Evolutionary conservation across 2,329 filamentous ascomycete genomes (phyloP), one percentile per base, ranked within the genome.

Genomic region (Mycosphaerella arachidis): DNA sequence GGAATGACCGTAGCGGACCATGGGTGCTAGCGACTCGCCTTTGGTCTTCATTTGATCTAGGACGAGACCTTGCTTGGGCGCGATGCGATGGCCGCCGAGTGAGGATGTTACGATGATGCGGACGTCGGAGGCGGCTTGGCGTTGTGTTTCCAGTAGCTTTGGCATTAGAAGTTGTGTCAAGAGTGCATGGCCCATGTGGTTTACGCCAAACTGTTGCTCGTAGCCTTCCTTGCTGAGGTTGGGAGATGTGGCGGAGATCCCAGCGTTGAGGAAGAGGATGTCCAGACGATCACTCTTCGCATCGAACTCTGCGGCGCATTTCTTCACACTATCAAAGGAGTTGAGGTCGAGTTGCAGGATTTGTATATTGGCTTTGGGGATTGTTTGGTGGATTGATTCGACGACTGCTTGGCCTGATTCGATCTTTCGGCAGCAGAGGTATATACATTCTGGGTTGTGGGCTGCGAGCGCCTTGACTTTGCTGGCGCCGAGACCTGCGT

Each of bases 281-380:
- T 79, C 76, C 1, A 79, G 63, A 0, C 76, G 69, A 52, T 71
- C 55, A 20, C 73, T 72, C 27, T 68, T 64, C 6, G 55, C 59
- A 71, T 18, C 52, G 45, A 66, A 57, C 4, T 48, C 40, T 12
- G 69, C 67, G 1, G 78, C 80, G 1, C 78, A 81, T 2, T 71
- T 63, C 5, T 73, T 75, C 3, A 52, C 48, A 24, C 79, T 81
- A n/a, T 73, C 66, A 45, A 84, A 77, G 0, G 81, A 83, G 0
- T 77, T 67, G 13, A 85, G 73, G 64, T 85, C 81, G 29, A 82
- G 76, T 10, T 75, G 69, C 8, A 85, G 67, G 61, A 76, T 75
- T 45, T 74, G 72, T 56, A 83, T 76, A 58, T 60, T 62, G 30
- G 73, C 73, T 48, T 71, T 66, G 4, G 76, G 73, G 3, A 73